Evolutionary conservation across 2,329 filamentous ascomycete genomes (phyloP), one percentile per base, ranked within the genome.

Genomic region (Curvularia sp.): DNA sequence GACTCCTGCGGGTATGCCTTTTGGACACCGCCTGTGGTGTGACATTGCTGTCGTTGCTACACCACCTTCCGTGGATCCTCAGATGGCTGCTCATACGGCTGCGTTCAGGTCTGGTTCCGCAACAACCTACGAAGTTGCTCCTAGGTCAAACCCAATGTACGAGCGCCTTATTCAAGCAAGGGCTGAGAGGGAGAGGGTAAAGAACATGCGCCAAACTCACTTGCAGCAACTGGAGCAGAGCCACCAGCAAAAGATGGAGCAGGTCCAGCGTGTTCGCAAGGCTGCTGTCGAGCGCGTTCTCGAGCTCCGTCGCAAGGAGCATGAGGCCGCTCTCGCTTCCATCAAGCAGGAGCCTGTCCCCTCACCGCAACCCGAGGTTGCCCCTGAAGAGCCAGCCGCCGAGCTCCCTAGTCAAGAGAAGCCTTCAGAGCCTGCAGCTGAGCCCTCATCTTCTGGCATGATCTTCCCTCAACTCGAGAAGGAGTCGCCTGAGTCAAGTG

Each of bases 401-500:
- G 71, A 75, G 57, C 64, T 75, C 50, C 69, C 72, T 5, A 71
- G 71, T 1, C 75, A 80, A 61, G 74, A 78, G 53, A 74, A 71
- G 62, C 44, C 60, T 18, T 41, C 44, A 4, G 58, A 65, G 53
- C 48, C 55, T 22, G 57, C 65, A 41, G 53, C 66, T 42, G 61
- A 67, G 38, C 57, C 56, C 18, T 62, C 71, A 42, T 57, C 62
- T 3, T 75, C 72, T 78, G 87, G 88, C 70, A 97, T 98, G 93
- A 93, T 98, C 74, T 98, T 98, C 85, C 95, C 95, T 60, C 96
- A 91, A 78, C 85, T 98, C 39, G 93, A 97, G 69, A 97, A 96
- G 81, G 95, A 98, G 79, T 96, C 93, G 9, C 92, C 93, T 2
- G 83, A 87, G 46, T 84, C 89, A 20, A 96, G 92, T 80, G 85